Base-by-base conservation (phyloP, 2,329 filamentous ascomycete species). In the Xylaria sp. region DNA sequence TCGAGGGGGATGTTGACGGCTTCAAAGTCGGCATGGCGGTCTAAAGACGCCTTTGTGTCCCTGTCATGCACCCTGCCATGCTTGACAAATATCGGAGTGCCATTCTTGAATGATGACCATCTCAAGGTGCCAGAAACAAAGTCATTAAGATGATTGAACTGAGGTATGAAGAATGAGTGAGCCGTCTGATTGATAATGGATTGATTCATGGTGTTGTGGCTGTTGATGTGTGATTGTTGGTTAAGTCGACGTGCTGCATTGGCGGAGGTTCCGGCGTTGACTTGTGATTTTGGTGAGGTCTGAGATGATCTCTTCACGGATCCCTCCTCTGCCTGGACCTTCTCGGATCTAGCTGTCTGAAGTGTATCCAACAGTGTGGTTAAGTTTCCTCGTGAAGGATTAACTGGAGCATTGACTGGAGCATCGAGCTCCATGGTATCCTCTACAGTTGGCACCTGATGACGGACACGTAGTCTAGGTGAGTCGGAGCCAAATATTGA, bases 1-100 rank as follows among this genome's bases (percentile, higher is more conserved):
- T 87, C 86, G 65, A 85, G 81, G 2, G 86, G 83, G 9, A 88
- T 78, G 57, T 83, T 80, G 23, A 88, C 75, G 8, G 80, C 83
- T 64, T 87, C 85, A n/a, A 88, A 80, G 34, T 85, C 81, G 48
- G 81, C 84, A 68, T 88, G 85, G 15, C 81, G 75, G 39, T 79
- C 77, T 1, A 79, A 76, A 8, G 80, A 80, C 59, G 75, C 78
- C 28, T 77, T 76, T 7, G 78, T 73, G 20, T 75, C 76, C 20
- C 77, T 81, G 66, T 87, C 84, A 62, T 86, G 82, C 18, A 87
- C 83, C 66, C 80, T 84, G 65, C 84, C 85, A 71, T 87, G 81
- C 76, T 86, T 88, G 69, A 88, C 85, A 67, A 88, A 86, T 28
- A 88, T 82, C 7, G 86, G 86, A 12, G 86, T 85, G 18, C 86